A percentile compares a stretch with the other conserved stretches of the same genome.
Conservation (phyloP, 108 stramenopile genomes). For the Hondaea fermentalgiana region DNA sequence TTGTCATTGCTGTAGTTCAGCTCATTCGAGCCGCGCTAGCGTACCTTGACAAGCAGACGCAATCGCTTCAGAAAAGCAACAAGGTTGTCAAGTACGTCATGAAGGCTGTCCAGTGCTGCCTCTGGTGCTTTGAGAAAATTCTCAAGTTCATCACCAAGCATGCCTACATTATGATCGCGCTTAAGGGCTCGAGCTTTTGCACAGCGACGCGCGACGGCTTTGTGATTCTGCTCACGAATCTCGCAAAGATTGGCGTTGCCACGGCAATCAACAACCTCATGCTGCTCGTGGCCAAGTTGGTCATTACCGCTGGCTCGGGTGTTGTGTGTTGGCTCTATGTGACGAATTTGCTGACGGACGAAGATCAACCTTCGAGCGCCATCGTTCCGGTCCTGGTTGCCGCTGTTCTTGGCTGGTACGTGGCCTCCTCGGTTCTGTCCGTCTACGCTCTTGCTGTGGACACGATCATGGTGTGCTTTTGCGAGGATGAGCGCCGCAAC, state of each 20-base stretch:
- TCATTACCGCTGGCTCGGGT: background rate
- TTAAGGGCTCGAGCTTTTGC: conserved; percentile 77
- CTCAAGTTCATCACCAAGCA: conserved; percentile 80
- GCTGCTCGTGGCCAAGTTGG: conserved; percentile 15
- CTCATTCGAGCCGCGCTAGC: conserved; percentile 30
- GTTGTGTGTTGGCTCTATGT: background rate
- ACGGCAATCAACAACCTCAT: conserved; percentile 9
- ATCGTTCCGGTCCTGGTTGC: conserved; percentile 14
- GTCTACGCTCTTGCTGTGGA: conserved; percentile 25
- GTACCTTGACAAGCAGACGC: conserved; percentile 29
- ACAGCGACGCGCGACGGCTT: conserved; percentile 61
- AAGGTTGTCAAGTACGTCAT: conserved; percentile 14
- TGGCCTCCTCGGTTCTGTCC: conserved; percentile 22
- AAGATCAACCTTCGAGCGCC: background rate
- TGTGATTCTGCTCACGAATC: conserved; percentile 58
- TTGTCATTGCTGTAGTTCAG: conserved; percentile 40
- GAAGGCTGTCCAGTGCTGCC: conserved; percentile 34
- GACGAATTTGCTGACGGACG: background rate
- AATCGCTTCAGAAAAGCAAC: conserved; percentile 22
- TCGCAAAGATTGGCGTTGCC: conserved; percentile 22
- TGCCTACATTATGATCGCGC: conserved; percentile 82
- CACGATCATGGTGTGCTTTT: conserved; percentile 34
- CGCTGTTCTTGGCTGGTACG: conserved; percentile 21
- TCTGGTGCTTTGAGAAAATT: conserved; percentile 45
- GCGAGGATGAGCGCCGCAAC: conserved; percentile 24